Base-by-base conservation (phyloP, 768 basidiomycete species). In the Lentinula lateritia region DNA sequence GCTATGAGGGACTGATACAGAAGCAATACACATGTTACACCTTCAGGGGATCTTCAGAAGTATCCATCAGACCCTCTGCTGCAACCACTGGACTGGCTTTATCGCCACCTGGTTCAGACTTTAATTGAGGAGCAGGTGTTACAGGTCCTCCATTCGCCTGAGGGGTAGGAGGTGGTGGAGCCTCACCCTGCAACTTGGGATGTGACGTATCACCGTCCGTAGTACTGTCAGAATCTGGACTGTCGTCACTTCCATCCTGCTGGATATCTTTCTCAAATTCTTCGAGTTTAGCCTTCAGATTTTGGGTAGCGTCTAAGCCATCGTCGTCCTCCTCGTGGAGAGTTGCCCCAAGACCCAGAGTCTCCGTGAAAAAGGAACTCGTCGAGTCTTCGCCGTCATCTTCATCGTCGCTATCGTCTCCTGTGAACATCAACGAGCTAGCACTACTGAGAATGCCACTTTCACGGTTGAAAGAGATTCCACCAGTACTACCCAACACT, bases 381-480 rank as follows among this genome's bases (percentile, higher is more conserved):
- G 50, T 52, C 23, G 28, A n/a, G 6, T 67, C 42, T 12, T 61
- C 60, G 15, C 66, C 35, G 57, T 61, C 16, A 32, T 63, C 61
- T 54, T 68, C 61, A 32, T 73, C 74, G 62, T 85, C 83, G 58
- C 85, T 85, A 16, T 81, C 86, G 50, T 89, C 84, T 38, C 82
- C 75, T 41, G 78, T 83, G 66, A 90, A 90, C 84, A 89, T 87
- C 67, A 88, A 72, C 18, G 75, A 72, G 12, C 80, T 79, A 41
- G 66, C 68, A 61, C 83, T 83, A 63, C 69, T 78, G 70, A 80
- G 74, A 67, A 85, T 81, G 56, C 78, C 79, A 20, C 77, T 74
- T 38, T 80, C 80, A 6, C 83, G 87, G 62, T 78, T 74, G 70
- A 87, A 88, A 15, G 86, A 85, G 62, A 93, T 87, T 38, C 88